Conservation (phyloP, 345 rosid species). For the Brassica incana region DNA sequence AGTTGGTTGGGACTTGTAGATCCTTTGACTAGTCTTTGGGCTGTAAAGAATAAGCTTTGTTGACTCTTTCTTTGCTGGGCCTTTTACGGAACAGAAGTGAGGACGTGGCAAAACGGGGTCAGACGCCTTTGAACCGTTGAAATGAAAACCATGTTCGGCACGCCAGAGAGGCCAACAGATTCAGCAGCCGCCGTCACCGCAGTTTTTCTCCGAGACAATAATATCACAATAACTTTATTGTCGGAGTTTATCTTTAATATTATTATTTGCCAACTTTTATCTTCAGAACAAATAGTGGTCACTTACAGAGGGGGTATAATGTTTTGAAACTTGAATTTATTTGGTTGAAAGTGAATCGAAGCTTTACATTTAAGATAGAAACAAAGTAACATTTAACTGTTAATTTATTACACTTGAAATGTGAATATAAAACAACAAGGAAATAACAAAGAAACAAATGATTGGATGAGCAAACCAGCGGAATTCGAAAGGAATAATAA, state of each 20-base stretch:
- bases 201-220: not conserved
- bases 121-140: not conserved
- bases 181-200: not conserved
- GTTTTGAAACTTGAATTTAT: not conserved
- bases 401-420: not conserved
- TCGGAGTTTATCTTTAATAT: not conserved
- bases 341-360: not conserved
- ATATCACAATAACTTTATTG: not conserved
- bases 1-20: not conserved
- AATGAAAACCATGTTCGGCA: not conserved
- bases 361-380: not conserved
- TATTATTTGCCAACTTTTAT: not conserved
- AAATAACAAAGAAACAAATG: not conserved
- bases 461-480: not conserved
- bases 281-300: not conserved
- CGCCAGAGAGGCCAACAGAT: slow-evolving; percentile 4
- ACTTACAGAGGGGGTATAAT: not conserved
- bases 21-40: not conserved
- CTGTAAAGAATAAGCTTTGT: not conserved
- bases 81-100: not conserved
- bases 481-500: not conserved
- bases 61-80: not conserved
- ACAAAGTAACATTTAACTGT: not conserved
- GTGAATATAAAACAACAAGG: not conserved
- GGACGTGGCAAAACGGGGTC: not conserved